Evolutionary conservation across 306 rosid species (phyloP).

Genomic region (Glycine latifolia): DNA sequence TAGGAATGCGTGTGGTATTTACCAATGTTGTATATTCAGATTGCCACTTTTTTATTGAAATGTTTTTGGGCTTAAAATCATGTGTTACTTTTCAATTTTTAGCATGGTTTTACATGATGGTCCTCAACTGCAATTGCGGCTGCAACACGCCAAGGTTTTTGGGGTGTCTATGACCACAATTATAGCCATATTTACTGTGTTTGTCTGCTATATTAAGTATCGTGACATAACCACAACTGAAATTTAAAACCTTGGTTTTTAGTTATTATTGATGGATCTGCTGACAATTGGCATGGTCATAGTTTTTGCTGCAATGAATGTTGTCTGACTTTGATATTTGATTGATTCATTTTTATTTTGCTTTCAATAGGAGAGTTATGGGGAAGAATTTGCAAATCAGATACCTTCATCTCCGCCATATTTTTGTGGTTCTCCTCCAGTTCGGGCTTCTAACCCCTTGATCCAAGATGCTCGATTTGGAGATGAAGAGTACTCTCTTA

Average conservation of each 20-base stretch:
- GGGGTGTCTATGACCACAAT: not conserved
- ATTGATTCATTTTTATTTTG: slow-evolving; percentile 20
- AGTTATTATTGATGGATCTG: not conserved
- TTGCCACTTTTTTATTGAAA: not conserved
- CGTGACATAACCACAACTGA: not conserved
- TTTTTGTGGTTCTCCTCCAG: slow-evolving; percentile 83
- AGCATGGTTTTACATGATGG: not conserved
- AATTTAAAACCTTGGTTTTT: not conserved
- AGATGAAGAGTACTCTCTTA: slow-evolving; percentile 59
- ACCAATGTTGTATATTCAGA: not conserved
- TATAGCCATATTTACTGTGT: not conserved
- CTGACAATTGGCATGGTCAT: not conserved
- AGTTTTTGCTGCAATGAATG: not conserved
- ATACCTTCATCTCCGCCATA: slow-evolving; percentile 76
- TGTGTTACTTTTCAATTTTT: not conserved
- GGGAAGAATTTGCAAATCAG: slow-evolving; percentile 55
- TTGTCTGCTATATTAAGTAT: not conserved
- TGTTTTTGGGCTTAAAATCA: not conserved
- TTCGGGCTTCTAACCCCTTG: slow-evolving; percentile 76
- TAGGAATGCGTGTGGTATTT: not conserved
- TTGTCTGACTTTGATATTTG: not conserved
- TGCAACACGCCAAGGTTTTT: not conserved
- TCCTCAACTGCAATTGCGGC: not conserved
- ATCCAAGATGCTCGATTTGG: slow-evolving; percentile 76
- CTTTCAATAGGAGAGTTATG: slow-evolving; percentile 61